phyloP scores from a whole-genome alignment of 805 yeast species.

The Kuraishia ogatae region DNA sequence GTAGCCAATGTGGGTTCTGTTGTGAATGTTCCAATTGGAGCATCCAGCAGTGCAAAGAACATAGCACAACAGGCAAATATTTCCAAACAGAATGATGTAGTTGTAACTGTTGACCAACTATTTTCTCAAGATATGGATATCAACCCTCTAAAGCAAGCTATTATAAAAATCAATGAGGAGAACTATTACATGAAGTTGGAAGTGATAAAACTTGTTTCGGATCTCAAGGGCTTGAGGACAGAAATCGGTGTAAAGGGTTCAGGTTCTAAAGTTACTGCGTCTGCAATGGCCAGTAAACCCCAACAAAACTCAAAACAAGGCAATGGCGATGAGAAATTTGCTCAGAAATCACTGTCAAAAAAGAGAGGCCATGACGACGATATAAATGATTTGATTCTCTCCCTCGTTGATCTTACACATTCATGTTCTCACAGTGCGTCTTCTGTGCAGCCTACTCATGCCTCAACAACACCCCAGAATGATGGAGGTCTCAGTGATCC shows the following conservation, averaged over 20 bases:
- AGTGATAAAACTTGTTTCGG: slow-evolving; percentile 34
- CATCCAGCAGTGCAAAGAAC: neutral
- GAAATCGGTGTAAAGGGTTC: slow-evolving; percentile 7
- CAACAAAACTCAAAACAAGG: neutral
- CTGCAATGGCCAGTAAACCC: neutral
- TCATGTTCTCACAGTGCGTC: slow-evolving; percentile 5
- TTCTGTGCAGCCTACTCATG: neutral
- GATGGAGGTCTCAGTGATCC: neutral
- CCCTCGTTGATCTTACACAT: slow-evolving; percentile 24
- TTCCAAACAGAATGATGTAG: neutral
- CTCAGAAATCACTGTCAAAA: slow-evolving; percentile 3
- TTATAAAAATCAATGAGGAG: slow-evolving; percentile 34
- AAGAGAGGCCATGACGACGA: slow-evolving; percentile 25
- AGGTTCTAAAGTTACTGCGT: neutral
- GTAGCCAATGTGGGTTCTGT: neutral
- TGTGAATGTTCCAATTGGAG: neutral
- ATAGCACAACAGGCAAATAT: neutral
- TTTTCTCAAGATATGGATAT: neutral
- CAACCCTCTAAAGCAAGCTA: slow-evolving; percentile 27
- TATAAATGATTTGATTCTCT: slow-evolving; percentile 24
- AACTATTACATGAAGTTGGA: slow-evolving; percentile 33
- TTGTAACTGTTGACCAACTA: neutral
- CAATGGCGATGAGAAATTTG: neutral
- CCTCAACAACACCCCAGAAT: neutral
- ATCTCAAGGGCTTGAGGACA: slow-evolving; percentile 26